Evolutionary conservation across 805 yeast species (phyloP), one percentile per base, ranked within the genome.

Genomic region (Wickerhamomyces bovis): DNA sequence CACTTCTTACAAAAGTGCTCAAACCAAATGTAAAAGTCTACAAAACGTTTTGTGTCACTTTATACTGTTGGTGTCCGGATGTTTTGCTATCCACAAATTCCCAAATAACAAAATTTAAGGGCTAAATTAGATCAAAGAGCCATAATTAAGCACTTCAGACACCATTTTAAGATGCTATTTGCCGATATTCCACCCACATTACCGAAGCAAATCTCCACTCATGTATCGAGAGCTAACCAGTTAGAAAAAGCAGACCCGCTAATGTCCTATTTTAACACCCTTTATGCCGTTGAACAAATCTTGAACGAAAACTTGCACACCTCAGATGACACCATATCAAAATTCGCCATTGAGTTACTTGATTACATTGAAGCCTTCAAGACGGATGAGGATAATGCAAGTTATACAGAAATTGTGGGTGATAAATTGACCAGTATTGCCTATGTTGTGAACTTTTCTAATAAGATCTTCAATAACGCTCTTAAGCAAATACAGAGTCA

Each of bases 241-340:
- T 57, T 87, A 38, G 70, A 66, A 18, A 49, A 55, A 0, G 73
- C 71, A 10, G 83, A 86, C 51, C 89, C 95, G 0, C 66, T 83
- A 11, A 75, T 88, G 25, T 71, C 92, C 6, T 88, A 87, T 64
- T 85, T 77, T 63, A 85, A 94, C 64, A 73, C 72, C 62, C 54
- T 84, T 43, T 83, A 84, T 58, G 86, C 89, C 0, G 82, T 86
- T 3, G 92, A 90, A 62, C 71, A 78, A 55, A 81, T 92, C 4
- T 67, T 92, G 19, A 71, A 72, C 33, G 64, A 75, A 39, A 76
- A 79, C 46, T 67, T 82, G 19, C 96, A 89, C 57, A 67, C 76
- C 20, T 55, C 68, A 2, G 76, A 77, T 49, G 66, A 70, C 8
- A 83, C 75, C 13, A 76, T 77, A 25, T 88, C 87, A 13, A 57